Conservation (phyloP, 2,329 filamentous ascomycete genomes). For the Arthrobotrys sinensis region DNA sequence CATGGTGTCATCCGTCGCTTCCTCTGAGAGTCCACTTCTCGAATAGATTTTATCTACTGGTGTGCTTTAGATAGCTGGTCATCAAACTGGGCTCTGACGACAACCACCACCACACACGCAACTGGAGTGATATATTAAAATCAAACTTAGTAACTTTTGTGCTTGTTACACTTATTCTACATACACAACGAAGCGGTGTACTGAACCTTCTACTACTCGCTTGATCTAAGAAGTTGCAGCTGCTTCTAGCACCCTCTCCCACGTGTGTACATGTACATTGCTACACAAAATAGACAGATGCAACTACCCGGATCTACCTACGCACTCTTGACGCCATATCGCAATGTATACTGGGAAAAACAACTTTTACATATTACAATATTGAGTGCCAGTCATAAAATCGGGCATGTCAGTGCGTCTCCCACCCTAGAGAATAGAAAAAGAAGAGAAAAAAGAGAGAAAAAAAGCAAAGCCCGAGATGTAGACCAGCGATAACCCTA, state of each 20-base stretch:
- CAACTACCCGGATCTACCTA: slow-evolving; percentile 1
- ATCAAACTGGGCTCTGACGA: no score
- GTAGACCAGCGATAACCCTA: neutral
- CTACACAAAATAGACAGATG: slow-evolving; percentile 11
- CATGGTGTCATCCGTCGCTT: no score
- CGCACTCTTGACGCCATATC: slow-evolving; percentile 27
- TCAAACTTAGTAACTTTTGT: neutral
- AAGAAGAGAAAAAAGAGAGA: neutral
- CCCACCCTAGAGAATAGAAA: no score
- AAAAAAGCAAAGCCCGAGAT: slow-evolving; percentile 5
- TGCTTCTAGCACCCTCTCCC: neutral
- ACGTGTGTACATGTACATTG: slow-evolving; percentile 22
- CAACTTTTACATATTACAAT: no score
- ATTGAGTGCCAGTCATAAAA: no score
- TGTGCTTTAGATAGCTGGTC: no score
- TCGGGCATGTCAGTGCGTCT: no score
- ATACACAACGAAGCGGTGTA: neutral
- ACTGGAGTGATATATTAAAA: neutral
- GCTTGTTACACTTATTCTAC: neutral
- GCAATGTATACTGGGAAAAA: no score
- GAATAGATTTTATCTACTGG: no score
- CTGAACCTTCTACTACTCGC: neutral
- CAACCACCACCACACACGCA: no score
- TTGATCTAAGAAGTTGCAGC: neutral
- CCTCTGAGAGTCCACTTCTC: no score